These are phyloP conservation scores for Nannochloris sp. DNA, from an alignment of 139 green algal genomes.

Conservation along the genomic window DNA sequence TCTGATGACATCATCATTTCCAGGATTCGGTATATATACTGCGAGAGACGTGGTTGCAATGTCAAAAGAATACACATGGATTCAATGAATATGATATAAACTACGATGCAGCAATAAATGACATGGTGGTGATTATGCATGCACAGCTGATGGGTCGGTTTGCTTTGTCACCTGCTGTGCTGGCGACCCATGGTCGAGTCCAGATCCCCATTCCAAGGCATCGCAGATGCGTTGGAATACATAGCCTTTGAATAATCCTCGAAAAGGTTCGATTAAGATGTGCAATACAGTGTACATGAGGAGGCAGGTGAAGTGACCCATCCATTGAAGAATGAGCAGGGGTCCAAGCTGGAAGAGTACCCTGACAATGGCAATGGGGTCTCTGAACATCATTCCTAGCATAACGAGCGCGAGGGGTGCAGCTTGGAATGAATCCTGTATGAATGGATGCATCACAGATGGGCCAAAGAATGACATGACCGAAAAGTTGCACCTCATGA, in stretches of 20 bases:
- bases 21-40: no score
- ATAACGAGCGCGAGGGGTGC: constrained; percentile 22
- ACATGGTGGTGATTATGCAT: no score
- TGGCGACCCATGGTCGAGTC: neutral
- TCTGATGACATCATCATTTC: no score
- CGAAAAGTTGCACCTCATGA: constrained; percentile 58
- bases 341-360: constrained; percentile 31
- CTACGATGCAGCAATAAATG: no score
- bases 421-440: constrained; percentile 26
- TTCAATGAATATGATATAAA: no score
- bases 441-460: constrained; percentile 22
- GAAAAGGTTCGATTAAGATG: constrained; percentile 7
- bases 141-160: no score
- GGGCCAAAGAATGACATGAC: constrained; percentile 51
- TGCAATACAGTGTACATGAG: constrained; percentile 26
- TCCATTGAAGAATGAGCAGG: constrained; percentile 31
- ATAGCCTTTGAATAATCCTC: constrained; percentile 6
- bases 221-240: constrained; percentile 17
- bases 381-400: constrained; percentile 21
- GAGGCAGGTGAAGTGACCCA: constrained; percentile 34
- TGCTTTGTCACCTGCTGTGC: no score
- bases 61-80: no score
- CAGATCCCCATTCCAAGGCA: constrained; percentile 8
- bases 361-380: constrained; percentile 5
- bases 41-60: no score